Conservation (phyloP, 768 basidiomycete genomes). For the Postia placenta region DNA sequence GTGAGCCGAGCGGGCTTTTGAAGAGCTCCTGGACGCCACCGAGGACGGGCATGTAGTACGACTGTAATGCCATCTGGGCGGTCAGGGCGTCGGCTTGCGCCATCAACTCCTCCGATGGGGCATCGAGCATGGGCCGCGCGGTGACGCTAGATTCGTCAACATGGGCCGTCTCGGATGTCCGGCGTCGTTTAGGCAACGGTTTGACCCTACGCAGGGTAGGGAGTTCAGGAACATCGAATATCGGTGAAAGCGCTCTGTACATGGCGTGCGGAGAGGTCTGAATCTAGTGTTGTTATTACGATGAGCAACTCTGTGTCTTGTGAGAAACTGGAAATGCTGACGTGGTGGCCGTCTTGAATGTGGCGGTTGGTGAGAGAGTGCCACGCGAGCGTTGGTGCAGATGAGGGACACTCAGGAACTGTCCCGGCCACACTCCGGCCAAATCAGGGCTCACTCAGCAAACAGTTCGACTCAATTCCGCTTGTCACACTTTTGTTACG, state of each 20-base stretch:
- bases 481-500: too few species aligned
- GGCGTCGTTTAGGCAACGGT: constrained; percentile 72
- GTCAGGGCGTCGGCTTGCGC: constrained; percentile 52
- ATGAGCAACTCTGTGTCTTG: background rate
- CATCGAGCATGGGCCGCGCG: constrained; percentile 28
- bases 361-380: constrained; percentile 2
- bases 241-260: constrained; percentile 50
- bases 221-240: constrained; percentile 63
- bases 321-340: background rate
- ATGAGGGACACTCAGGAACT: background rate
- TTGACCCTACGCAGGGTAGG: constrained; percentile 61
- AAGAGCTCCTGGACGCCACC: constrained; percentile 42
- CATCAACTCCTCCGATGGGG: constrained; percentile 50
- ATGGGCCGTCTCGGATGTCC: constrained; percentile 34
- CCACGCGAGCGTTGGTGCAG: constrained; percentile 1
- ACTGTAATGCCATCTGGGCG: constrained; percentile 54
- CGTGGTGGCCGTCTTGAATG: background rate
- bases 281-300: background rate
- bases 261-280: constrained; percentile 26
- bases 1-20: constrained; percentile 17
- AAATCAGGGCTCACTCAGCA: background rate
- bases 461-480: too few species aligned
- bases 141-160: constrained; percentile 9
- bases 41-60: constrained; percentile 56
- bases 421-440: background rate